Percentiles rank a stretch among this genome's conserved stretches.
Evolutionary conservation across 2,329 filamentous ascomycete genomes (phyloP).

Genomic region (Sordariomycetes sp.): DNA sequence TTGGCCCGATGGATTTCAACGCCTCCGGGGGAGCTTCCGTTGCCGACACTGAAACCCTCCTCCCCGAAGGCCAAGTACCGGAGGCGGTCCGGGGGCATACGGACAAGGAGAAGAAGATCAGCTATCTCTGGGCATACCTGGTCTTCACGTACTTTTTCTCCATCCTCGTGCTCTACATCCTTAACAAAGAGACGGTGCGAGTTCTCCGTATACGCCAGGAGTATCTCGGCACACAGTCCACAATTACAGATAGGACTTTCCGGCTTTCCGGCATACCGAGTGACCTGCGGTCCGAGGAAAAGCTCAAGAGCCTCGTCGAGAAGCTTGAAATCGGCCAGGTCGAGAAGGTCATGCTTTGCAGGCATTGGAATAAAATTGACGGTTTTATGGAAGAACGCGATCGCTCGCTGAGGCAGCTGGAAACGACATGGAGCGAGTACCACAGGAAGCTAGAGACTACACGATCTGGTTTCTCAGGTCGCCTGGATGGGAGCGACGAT

Average conservation of each 20-base stretch:
- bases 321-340: conserved; percentile 81
- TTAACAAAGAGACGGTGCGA: conserved; percentile 70
- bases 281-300: conserved; percentile 66
- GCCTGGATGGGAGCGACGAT: conserved; percentile 6
- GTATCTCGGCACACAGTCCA: conserved; percentile 85
- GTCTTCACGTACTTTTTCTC: conserved; percentile 94
- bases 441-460: conserved; percentile 5
- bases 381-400: conserved; percentile 55
- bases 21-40: neutral
- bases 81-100: neutral
- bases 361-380: conserved; percentile 77
- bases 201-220: conserved; percentile 80
- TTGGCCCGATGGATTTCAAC: neutral
- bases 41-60: neutral
- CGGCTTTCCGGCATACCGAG: conserved; percentile 76
- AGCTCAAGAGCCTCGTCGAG: conserved; percentile 79
- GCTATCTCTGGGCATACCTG: conserved; percentile 83
- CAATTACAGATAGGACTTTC: conserved; percentile 91
- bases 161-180: conserved; percentile 64
- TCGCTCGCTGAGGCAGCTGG: conserved; percentile 55
- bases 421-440: conserved; percentile 59
- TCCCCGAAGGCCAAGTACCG: neutral
- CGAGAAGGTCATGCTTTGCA: conserved; percentile 74
- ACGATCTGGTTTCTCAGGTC: conserved; percentile 16
- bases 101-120: conserved; percentile 20